phyloP scores from a whole-genome alignment of 1,139 yeast genomes.

The Geotrichum fermentans region DNA sequence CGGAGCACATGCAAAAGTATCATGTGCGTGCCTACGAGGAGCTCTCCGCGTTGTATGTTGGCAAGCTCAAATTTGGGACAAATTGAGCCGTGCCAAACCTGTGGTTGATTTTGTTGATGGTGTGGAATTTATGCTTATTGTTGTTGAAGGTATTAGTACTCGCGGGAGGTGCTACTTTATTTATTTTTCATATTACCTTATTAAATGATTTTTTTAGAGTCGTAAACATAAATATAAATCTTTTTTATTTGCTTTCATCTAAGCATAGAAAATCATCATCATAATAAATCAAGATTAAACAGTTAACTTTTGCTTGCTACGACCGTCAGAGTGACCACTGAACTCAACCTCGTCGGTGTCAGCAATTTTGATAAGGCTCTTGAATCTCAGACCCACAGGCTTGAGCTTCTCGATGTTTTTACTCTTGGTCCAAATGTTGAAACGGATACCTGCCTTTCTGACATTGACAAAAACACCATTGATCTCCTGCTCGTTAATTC shows the following conservation, averaged over 20 bases:
- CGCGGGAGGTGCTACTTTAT: too few species aligned
- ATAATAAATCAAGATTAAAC: conserved; percentile 5
- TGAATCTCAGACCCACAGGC: conserved; percentile 68
- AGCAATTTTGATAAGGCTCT: conserved; percentile 65
- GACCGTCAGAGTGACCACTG: conserved; percentile 46
- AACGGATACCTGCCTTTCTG: conserved; percentile 76
- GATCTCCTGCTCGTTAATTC: conserved; percentile 55
- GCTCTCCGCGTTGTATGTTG: conserved; percentile 16
- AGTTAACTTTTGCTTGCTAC: conserved; percentile 23
- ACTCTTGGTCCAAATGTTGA: conserved; percentile 91
- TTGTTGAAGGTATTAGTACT: too few species aligned
- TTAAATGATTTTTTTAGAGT: too few species aligned
- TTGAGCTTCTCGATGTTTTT: conserved; percentile 47
- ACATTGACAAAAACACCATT: conserved; percentile 91
- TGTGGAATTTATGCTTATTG: too few species aligned
- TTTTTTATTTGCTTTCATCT: neutral
- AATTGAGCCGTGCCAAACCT: too few species aligned
- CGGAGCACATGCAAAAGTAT: conserved; percentile 16
- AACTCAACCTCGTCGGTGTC: conserved; percentile 74
- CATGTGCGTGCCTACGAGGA: conserved; percentile 8
- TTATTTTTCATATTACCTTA: too few species aligned
- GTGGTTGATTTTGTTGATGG: too few species aligned
- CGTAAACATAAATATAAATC: too few species aligned
- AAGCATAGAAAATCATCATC: neutral
- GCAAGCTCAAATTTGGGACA: too few species aligned